Conservation (phyloP, 2,329 filamentous ascomycete genomes). For the Pseudocercospora fijiensis region DNA sequence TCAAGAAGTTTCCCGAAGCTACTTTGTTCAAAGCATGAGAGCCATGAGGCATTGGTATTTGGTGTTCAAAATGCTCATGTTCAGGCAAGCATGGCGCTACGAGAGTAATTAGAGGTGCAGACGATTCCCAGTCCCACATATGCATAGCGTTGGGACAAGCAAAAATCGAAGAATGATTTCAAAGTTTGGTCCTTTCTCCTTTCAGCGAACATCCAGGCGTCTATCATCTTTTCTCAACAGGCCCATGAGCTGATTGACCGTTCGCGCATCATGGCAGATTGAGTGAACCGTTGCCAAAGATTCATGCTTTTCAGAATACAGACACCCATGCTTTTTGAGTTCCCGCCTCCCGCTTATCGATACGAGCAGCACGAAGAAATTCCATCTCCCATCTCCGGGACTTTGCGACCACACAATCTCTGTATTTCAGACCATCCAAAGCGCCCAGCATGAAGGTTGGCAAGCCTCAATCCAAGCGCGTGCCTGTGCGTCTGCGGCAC, state of each 20-base stretch:
- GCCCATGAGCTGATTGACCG: background rate
- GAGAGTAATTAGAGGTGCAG: background rate
- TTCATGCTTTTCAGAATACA: background rate
- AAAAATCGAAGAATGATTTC: background rate
- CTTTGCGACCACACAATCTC: background rate
- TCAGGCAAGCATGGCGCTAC: background rate
- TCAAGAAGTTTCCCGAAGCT: slow-evolving; percentile 43
- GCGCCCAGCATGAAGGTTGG: slow-evolving; percentile 35
- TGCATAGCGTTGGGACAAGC: background rate
- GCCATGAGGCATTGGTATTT: background rate
- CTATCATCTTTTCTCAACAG: background rate
- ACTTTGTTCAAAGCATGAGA: slow-evolving; percentile 34
- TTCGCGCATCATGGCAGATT: background rate
- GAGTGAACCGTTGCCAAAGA: background rate
- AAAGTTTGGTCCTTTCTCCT: background rate
- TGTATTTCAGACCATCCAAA: background rate
- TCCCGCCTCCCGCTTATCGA: background rate
- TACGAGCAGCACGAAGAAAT: background rate
- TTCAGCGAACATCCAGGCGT: background rate
- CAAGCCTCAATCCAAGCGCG: slow-evolving; percentile 89
- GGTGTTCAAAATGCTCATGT: background rate
- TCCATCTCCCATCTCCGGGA: background rate
- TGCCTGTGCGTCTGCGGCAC: slow-evolving; percentile 82
- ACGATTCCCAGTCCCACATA: background rate
- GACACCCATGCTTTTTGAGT: background rate